These are phyloP conservation scores for Kodamaea restingae DNA, from an alignment of 805 yeast species.

Conservation along the genomic window DNA sequence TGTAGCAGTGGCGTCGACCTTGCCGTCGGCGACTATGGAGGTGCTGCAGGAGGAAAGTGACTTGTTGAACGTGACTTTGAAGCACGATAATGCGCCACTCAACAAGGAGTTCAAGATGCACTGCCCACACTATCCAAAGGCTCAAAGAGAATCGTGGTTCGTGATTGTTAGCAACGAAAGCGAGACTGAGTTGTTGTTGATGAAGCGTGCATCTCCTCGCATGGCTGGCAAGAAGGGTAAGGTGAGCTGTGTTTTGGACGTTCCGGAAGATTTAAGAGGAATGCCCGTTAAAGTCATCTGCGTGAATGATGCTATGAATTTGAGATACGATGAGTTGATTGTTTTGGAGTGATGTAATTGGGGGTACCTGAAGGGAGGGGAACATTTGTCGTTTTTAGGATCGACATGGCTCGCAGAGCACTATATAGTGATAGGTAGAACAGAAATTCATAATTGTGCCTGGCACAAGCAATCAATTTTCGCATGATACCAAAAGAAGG, in stretches of 20 bases:
- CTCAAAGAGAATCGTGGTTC: conserved; percentile 94
- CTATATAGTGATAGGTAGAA: too few species aligned
- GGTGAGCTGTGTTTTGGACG: conserved; percentile 42
- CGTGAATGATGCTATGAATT: conserved; percentile 65
- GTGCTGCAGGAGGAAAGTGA: conserved; percentile 36
- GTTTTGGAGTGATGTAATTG: conserved; percentile 2
- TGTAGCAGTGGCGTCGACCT: conserved; percentile 44
- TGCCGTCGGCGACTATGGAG: conserved; percentile 57
- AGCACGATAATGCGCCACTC: conserved; percentile 49
- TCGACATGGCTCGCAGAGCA: too few species aligned
- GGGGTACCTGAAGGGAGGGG: too few species aligned
- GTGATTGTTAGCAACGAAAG: conserved; percentile 52
- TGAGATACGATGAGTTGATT: conserved; percentile 32
- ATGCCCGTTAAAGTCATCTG: conserved; percentile 42
- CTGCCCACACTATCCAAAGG: conserved; percentile 81
- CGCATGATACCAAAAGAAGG: too few species aligned
- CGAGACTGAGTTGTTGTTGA: conserved; percentile 51
- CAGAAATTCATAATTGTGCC: too few species aligned
- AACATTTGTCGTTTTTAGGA: too few species aligned
- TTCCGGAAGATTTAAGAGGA: conserved; percentile 50
- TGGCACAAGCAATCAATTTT: too few species aligned
- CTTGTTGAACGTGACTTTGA: conserved; percentile 41
- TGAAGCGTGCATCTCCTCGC: conserved; percentile 74
- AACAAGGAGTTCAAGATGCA: conserved; percentile 63
- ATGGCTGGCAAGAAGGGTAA: conserved; percentile 33